These are phyloP conservation scores for Orbilia quercus DNA, from an alignment of 2,329 filamentous ascomycete genomes.

Conservation along the genomic window DNA sequence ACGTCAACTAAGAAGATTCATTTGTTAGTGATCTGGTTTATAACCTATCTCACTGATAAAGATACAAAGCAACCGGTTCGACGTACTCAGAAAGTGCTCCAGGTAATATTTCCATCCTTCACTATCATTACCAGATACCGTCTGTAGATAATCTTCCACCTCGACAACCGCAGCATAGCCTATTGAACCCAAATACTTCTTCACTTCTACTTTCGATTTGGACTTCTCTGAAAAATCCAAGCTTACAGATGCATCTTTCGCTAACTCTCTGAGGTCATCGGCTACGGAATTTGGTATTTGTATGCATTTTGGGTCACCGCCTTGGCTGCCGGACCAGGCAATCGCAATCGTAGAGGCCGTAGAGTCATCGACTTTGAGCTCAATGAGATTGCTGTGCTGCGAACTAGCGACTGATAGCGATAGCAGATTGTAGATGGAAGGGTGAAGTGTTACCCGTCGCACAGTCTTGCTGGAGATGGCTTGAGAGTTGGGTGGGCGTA, in stretches of 20 bases:
- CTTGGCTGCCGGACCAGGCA: slow-evolving; percentile 51
- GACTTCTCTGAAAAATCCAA: slow-evolving; percentile 53
- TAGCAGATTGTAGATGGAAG: slow-evolving; percentile 51
- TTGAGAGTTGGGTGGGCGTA: slow-evolving; percentile 43
- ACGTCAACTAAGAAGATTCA: slow-evolving; percentile 21
- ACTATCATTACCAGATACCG: slow-evolving; percentile 41
- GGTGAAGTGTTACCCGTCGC: slow-evolving; percentile 45
- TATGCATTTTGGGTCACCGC: slow-evolving; percentile 49
- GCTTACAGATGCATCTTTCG: slow-evolving; percentile 3
- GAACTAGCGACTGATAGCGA: slow-evolving; percentile 48
- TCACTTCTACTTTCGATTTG: slow-evolving; percentile 57
- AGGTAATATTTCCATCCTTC: slow-evolving; percentile 60
- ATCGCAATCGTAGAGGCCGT: slow-evolving; percentile 30
- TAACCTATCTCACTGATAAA: neutral
- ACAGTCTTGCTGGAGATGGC: slow-evolving; percentile 40
- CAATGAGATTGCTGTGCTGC: slow-evolving; percentile 49
- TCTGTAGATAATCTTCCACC: slow-evolving; percentile 56
- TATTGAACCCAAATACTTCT: slow-evolving; percentile 57
- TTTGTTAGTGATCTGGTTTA: slow-evolving; percentile 15
- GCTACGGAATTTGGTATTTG: slow-evolving; percentile 42
- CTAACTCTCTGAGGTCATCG: slow-evolving; percentile 37
- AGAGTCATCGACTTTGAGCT: slow-evolving; percentile 45
- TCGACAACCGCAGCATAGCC: slow-evolving; percentile 55
- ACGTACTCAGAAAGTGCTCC: slow-evolving; percentile 59
- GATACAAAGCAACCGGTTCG: neutral